Percentiles rank a stretch among this genome's conserved stretches.
Evolutionary conservation across 2,329 filamentous ascomycete genomes (phyloP).

Genomic region (Pseudocercospora vitis): DNA sequence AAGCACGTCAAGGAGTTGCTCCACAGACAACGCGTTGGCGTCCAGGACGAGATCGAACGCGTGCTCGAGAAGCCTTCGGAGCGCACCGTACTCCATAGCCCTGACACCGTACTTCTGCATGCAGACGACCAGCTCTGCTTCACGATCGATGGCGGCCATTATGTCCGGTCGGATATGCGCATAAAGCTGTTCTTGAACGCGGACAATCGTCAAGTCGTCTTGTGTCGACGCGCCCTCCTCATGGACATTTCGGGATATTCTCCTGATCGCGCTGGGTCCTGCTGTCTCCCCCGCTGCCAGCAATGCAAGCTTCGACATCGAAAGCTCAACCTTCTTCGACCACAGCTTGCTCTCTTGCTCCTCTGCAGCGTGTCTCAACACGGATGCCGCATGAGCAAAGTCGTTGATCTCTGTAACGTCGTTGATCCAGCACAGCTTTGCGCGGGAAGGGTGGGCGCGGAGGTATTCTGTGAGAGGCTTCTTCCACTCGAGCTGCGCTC

Average conservation of each 20-base stretch:
- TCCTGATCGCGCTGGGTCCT: not conserved
- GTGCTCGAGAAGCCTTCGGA: slow-evolving; percentile 70
- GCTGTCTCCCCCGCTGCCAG: slow-evolving; percentile 60
- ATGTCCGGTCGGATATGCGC: slow-evolving; percentile 68
- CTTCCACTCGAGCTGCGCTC: slow-evolving; percentile 65
- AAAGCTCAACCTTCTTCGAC: slow-evolving; percentile 91
- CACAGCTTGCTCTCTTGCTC: slow-evolving; percentile 76
- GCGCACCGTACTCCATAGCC: slow-evolving; percentile 58
- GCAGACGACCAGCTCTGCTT: slow-evolving; percentile 73
- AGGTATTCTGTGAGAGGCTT: slow-evolving; percentile 76
- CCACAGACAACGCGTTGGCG: slow-evolving; percentile 64
- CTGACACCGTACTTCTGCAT: slow-evolving; percentile 63
- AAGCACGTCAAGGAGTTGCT: slow-evolving; percentile 69
- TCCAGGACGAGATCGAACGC: slow-evolving; percentile 68
- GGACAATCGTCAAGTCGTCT: slow-evolving; percentile 66
- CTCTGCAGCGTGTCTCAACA: slow-evolving; percentile 68
- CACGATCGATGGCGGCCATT: slow-evolving; percentile 72
- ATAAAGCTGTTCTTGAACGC: slow-evolving; percentile 77
- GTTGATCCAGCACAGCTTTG: slow-evolving; percentile 91
- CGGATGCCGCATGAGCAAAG: slow-evolving; percentile 69
- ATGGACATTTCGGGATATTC: slow-evolving; percentile 10
- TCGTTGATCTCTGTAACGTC: slow-evolving; percentile 77
- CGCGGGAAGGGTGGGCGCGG: slow-evolving; percentile 67
- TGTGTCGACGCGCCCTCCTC: slow-evolving; percentile 12
- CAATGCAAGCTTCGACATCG: slow-evolving; percentile 74